Conservation (phyloP, 495 filamentous ascomycete genomes). For the Neurospora sp. region DNA sequence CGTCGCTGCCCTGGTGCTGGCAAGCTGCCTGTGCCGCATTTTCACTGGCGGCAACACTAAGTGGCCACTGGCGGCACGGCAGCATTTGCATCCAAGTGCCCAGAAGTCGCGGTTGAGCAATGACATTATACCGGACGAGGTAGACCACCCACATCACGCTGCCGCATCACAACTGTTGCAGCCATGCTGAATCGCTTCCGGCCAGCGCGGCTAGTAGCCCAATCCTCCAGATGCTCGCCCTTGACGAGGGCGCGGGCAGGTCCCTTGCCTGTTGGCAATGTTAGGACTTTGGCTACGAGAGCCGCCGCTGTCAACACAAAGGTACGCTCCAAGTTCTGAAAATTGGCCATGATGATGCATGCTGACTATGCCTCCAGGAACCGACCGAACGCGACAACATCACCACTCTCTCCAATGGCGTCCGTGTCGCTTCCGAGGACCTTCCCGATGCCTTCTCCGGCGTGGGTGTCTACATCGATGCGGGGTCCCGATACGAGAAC, state of each 20-base stretch:
- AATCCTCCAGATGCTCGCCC: background rate
- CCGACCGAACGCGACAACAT: constrained; percentile 80
- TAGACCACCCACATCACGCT: background rate
- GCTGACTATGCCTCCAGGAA: constrained; percentile 47
- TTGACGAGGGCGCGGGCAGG: background rate
- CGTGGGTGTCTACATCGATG: constrained; percentile 93
- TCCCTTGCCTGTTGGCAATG: background rate
- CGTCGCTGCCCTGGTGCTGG: background rate
- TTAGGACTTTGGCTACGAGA: background rate
- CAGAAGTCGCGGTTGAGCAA: background rate
- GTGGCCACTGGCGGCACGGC: background rate
- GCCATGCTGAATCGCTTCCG: constrained; percentile 21
- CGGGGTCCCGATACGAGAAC: constrained; percentile 91
- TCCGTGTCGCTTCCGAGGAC: constrained; percentile 91
- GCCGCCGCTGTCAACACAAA: background rate
- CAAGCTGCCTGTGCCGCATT: background rate
- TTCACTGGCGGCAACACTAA: background rate
- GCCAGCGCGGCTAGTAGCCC: constrained; percentile 15
- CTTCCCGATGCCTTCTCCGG: constrained; percentile 92
- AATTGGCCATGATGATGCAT: background rate
- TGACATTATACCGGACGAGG: background rate
- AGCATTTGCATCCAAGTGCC: background rate
- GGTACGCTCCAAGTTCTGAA: background rate
- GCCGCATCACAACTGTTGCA: background rate
- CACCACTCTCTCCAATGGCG: constrained; percentile 83